phyloP scores from a whole-genome alignment of 2,329 filamentous ascomycete species.

The Fusarium aywerte region DNA sequence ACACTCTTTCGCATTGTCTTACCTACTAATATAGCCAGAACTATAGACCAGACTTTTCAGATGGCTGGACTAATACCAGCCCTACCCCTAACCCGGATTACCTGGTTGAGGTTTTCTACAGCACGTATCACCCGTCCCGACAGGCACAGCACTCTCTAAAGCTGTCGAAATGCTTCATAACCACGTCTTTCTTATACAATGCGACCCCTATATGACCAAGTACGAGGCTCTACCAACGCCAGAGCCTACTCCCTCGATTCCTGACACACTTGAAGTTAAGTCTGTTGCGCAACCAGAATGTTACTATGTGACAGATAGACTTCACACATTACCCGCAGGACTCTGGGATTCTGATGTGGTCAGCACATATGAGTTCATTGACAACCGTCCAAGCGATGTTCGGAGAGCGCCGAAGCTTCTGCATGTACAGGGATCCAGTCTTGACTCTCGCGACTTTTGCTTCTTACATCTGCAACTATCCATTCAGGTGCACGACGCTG shows the following conservation, averaged over 20 bases:
- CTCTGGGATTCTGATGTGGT: slow-evolving; percentile 66
- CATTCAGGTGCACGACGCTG: background rate
- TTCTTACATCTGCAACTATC: background rate
- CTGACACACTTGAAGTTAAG: slow-evolving; percentile 43
- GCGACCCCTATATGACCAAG: slow-evolving; percentile 62
- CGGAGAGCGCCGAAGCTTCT: background rate
- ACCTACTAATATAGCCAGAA: background rate
- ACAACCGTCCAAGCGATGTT: background rate
- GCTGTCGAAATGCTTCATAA: slow-evolving; percentile 62
- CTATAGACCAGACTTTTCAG: background rate
- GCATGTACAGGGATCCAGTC: background rate
- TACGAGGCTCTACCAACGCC: slow-evolving; percentile 52
- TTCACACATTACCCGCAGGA: slow-evolving; percentile 64
- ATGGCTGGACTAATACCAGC: background rate
- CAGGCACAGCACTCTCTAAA: slow-evolving; percentile 49
- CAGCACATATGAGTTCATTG: slow-evolving; percentile 65
- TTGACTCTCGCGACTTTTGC: background rate
- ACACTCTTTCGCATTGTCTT: background rate
- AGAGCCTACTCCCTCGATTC: slow-evolving; percentile 33
- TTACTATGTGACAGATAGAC: slow-evolving; percentile 61
- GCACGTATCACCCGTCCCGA: slow-evolving; percentile 53
- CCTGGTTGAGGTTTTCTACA: background rate
- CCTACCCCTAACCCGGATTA: background rate
- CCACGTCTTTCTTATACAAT: slow-evolving; percentile 62
- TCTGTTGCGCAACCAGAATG: slow-evolving; percentile 49